Evolutionary conservation across 2,329 filamentous ascomycete genomes (phyloP), one percentile per base, ranked within the genome.

Genomic region (Cytospora schulzeri): DNA sequence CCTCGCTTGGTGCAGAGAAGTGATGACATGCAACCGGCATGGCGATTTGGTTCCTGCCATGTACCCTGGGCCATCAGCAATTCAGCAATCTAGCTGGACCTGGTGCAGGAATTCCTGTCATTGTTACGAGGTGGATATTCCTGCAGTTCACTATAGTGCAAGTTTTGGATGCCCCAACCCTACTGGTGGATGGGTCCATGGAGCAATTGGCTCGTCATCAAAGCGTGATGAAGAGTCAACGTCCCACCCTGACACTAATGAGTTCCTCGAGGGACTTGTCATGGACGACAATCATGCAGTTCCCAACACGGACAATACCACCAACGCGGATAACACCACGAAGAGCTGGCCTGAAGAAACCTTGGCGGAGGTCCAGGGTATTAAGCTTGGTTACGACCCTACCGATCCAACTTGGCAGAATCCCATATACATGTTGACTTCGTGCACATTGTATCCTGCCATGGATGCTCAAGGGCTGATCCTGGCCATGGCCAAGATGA

Each of bases 401-500:
- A 14, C 9, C 33, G 33, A 35, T 35, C 33, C 33, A 3, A 11
- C 24, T n/a, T 50, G 45, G 24, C 19, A 22, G 24, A 28, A 26
- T 29, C 29, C 24, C 7, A 28, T 53, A 28, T 28, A 22, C 29
- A 28, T 53, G 17, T 53, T 53, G 24, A 53, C 51, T 35, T 35
- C 33, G 33, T 35, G 33, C 33, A 35, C 33, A 3, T 35, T 35
- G 33, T 35, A 35, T 35, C 33, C 33, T 35, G 33, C 33, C 14
- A 35, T 35, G 33, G 31, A 38, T n/a, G 31, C 54, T 26, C 31
- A 57, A 17, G 54, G 14, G 14, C n/a, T 38, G n/a, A 57, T 57
- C 33, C 24, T 15, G 7, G 38, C 54, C 28, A 38, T 26, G 22
- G 54, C 54, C 28, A 38, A 57, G 54, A 57, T 57, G 54, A 57